Base-by-base conservation (phyloP, 257 asterid genomes). In the Solanum lycopersicoides region DNA sequence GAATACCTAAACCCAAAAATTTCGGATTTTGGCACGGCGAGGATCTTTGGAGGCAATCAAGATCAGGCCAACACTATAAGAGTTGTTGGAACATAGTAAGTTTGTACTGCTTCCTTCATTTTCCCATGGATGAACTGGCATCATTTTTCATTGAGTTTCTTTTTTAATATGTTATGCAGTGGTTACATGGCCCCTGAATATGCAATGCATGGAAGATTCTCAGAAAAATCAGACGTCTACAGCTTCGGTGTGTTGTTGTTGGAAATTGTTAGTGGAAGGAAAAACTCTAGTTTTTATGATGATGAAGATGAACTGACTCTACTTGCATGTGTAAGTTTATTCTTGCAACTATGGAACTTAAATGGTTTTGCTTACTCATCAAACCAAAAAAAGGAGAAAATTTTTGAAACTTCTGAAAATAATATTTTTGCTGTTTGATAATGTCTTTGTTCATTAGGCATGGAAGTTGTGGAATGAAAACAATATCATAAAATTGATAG, bases 111-210 rank as follows among this genome's bases (percentile, higher is more conserved):
- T 86, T 72, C 30, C 45, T 76, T 72, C 32, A 12, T 39, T 89
- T 77, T 83, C 4, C 72, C 56, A 13, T 39, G 59, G 35, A 76
- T 75, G 34, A 39, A 41, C 50, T 23, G 44, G 7, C 28, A 16
- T 25, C 34, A 65, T 12, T 66, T 65, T 7, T 56, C 47, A 53
- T 21, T 25, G 23, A 74, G 50, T 18, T 15, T 75, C 77, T 42
- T 11, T 47, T 66, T 69, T 63, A 28, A 65, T 69, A 15, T 85
- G 83, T 89, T 44, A 83, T 89, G 89, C 91, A 89, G 98, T 79
- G 98, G 98, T 37, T 95, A 95, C 59, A 93, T 95, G 96, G 95
- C 97, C 71, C 98, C 97, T 7, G 98, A 94, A 88, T 95, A 95
- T 60, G 96, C 97, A 50, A 42, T 93, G 91, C 89, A 89, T 59